These are phyloP conservation scores for Mycena alexandri DNA, from an alignment of 768 basidiomycete species.

Conservation along the genomic window DNA sequence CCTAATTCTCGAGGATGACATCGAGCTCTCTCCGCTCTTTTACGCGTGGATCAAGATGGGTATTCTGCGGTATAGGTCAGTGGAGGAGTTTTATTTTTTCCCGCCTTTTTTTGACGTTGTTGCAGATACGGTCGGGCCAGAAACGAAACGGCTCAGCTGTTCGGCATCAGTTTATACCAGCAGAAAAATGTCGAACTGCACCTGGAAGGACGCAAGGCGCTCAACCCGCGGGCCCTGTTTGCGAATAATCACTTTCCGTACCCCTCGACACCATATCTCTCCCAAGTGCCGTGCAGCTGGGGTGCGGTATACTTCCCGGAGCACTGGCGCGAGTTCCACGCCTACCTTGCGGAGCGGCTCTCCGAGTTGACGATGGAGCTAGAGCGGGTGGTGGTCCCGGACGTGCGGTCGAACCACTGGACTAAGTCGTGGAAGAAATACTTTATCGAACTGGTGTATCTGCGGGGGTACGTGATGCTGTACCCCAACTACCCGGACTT, in stretches of 20 bases:
- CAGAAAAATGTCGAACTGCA: slow-evolving; percentile 85
- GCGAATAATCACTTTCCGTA: slow-evolving; percentile 51
- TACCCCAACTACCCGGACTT: slow-evolving; percentile 86
- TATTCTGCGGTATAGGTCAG: slow-evolving; percentile 80
- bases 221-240: slow-evolving; percentile 76
- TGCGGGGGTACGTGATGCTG: slow-evolving; percentile 89
- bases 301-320: slow-evolving; percentile 92
- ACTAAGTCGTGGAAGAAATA: slow-evolving; percentile 88
- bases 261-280: slow-evolving; percentile 79
- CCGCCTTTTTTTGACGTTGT: slow-evolving; percentile 2
- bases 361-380: slow-evolving; percentile 59
- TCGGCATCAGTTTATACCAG: slow-evolving; percentile 89
- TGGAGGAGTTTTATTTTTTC: slow-evolving; percentile 12
- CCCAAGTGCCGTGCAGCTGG: slow-evolving; percentile 92
- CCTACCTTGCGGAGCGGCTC: slow-evolving; percentile 80
- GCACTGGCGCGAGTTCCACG: slow-evolving; percentile 90
- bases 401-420: slow-evolving; percentile 87
- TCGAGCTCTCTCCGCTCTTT: slow-evolving; percentile 86
- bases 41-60: slow-evolving; percentile 89
- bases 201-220: slow-evolving; percentile 73
- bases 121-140: slow-evolving; percentile 66
- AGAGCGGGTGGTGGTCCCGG: slow-evolving; percentile 69
- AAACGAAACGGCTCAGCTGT: slow-evolving; percentile 63
- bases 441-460: slow-evolving; percentile 87
- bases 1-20: slow-evolving; percentile 86